Evolutionary conservation across 1,284 basidiomycete species (phyloP).

Genomic region (Boletus sp.): DNA sequence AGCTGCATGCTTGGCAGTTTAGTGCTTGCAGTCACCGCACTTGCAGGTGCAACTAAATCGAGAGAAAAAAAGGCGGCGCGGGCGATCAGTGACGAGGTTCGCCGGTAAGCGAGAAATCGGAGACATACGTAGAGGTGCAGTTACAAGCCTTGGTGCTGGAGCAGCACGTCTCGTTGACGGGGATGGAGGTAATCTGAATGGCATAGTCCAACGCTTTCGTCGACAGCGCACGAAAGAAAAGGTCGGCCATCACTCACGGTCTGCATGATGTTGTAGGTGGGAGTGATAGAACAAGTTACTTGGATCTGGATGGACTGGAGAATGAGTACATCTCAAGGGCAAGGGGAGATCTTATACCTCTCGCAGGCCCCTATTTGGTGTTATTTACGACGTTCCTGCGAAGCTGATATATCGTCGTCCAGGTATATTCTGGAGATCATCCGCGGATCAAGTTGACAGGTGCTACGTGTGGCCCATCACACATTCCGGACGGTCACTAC

Average conservation of each 20-base stretch:
- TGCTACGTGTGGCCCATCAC: background rate
- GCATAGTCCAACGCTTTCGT: background rate
- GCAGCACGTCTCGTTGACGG: slow-evolving; percentile 27
- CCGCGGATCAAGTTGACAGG: background rate
- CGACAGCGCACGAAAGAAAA: background rate
- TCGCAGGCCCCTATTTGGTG: slow-evolving; percentile 2
- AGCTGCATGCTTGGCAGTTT: background rate
- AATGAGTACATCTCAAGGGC: background rate
- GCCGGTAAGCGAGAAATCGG: background rate
- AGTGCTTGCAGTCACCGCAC: slow-evolving; percentile 24
- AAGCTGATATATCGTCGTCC: background rate
- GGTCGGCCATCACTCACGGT: slow-evolving; percentile 11
- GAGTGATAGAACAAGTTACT: slow-evolving; percentile 1
- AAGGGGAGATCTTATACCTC: slow-evolving; percentile 5
- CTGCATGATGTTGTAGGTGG: slow-evolving; percentile 16
- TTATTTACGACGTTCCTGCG: slow-evolving; percentile 3
- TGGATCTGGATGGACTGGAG: slow-evolving; percentile 1
- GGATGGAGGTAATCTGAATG: slow-evolving; percentile 18
- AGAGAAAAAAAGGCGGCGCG: background rate
- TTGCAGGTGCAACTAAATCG: slow-evolving; percentile 17
- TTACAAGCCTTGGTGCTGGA: slow-evolving; percentile 1
- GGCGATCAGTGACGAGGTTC: background rate
- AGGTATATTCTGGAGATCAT: background rate
- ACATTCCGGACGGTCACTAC: background rate
- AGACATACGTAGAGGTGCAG: slow-evolving; percentile 14